These are phyloP conservation scores for Psilocybe tampanensis DNA, from an alignment of 768 basidiomycete species.

Conservation along the genomic window DNA sequence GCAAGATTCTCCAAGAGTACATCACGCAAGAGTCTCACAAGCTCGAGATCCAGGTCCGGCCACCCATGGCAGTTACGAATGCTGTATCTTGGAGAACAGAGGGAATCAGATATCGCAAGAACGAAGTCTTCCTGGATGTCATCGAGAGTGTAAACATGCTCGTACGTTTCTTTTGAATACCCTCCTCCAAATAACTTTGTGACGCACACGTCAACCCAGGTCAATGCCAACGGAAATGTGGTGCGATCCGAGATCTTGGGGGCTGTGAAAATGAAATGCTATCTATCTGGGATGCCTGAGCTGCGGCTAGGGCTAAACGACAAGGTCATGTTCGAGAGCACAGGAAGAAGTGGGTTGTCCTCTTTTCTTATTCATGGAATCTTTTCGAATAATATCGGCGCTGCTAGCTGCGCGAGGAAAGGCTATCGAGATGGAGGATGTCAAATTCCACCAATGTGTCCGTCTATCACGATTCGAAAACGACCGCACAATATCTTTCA, in stretches of 20 bases:
- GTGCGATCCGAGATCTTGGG: conserved; percentile 97
- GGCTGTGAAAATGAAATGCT: conserved; percentile 99
- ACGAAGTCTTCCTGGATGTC: conserved; percentile 98
- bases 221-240: conserved; percentile 96
- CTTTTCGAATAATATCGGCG: neutral
- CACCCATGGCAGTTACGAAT: conserved; percentile 97
- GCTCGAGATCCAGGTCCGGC: conserved; percentile 88
- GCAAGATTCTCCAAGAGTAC: conserved; percentile 99
- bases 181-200: too few species aligned
- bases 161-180: conserved; percentile 45
- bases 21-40: conserved; percentile 99
- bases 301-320: conserved; percentile 94
- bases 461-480: conserved; percentile 97
- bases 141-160: conserved; percentile 97
- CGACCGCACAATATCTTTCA: conserved; percentile 98
- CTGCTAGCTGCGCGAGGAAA: conserved; percentile 85
- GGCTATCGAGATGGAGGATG: conserved; percentile 99
- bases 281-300: conserved; percentile 99
- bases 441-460: conserved; percentile 99
- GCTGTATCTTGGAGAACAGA: conserved; percentile 99
- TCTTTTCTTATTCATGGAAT: neutral
- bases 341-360: conserved; percentile 79
- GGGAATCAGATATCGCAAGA: conserved; percentile 96
- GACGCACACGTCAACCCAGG: conserved; percentile 45
- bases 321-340: conserved; percentile 99